These are phyloP conservation scores for Quercus glauca DNA, from an alignment of 306 rosid genomes.

Conservation along the genomic window DNA sequence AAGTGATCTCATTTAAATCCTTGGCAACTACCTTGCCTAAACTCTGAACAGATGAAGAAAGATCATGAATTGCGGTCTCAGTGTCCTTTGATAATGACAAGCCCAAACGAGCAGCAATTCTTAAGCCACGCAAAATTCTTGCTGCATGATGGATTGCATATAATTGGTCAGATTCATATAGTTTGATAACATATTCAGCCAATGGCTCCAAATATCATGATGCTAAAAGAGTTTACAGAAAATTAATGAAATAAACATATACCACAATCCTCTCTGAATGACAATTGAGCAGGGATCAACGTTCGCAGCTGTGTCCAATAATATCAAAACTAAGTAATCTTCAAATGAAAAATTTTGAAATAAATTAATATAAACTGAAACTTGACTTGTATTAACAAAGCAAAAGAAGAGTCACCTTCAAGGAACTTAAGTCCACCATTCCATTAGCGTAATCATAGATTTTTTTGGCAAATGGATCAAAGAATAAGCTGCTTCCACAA, in stretches of 20 bases:
- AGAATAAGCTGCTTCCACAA: slow-evolving; percentile 79
- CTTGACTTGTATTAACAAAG: not conserved
- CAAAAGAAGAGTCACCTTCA: slow-evolving; percentile 36
- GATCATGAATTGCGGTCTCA: slow-evolving; percentile 33
- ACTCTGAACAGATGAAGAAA: slow-evolving; percentile 34
- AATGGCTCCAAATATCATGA: slow-evolving; percentile 22
- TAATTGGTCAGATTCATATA: slow-evolving; percentile 22
- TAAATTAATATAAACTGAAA: not conserved
- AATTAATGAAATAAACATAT: slow-evolving; percentile 36
- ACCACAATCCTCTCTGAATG: slow-evolving; percentile 91
- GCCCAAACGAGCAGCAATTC: slow-evolving; percentile 95
- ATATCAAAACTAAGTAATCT: slow-evolving; percentile 6
- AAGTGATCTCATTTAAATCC: not conserved
- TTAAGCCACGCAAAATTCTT: slow-evolving; percentile 86
- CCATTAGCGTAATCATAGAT: slow-evolving; percentile 49
- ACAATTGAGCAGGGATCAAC: slow-evolving; percentile 63
- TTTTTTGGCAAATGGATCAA: slow-evolving; percentile 56
- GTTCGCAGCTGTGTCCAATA: slow-evolving; percentile 44
- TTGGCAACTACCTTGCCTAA: slow-evolving; percentile 37
- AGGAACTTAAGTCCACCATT: slow-evolving; percentile 40
- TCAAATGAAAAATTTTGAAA: not conserved
- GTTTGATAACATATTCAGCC: slow-evolving; percentile 18
- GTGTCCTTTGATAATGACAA: slow-evolving; percentile 67
- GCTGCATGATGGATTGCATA: slow-evolving; percentile 45
- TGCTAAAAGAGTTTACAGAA: slow-evolving; percentile 13